Evolutionary conservation across 371 early-diverging fungal species (phyloP).

Genomic region (Apophysomyces trapeziformis): DNA sequence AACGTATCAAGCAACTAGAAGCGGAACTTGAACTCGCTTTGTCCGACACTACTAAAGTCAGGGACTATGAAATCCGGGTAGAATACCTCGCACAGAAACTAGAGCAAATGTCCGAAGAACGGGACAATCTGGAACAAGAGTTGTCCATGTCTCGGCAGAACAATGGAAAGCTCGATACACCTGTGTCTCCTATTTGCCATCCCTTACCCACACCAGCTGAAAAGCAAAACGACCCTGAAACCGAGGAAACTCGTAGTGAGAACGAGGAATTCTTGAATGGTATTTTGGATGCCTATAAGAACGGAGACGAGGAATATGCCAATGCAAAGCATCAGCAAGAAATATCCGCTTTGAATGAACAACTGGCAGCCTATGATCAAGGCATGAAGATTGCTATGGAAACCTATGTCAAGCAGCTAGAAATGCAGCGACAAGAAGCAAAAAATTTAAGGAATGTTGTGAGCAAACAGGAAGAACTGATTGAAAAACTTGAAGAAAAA

Average conservation of each 20-base stretch:
- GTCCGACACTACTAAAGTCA: constrained; percentile 44
- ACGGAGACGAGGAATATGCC: constrained; percentile 20
- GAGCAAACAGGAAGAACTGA: constrained; percentile 48
- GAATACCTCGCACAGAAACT: constrained; percentile 46
- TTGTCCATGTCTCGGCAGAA: constrained; percentile 22
- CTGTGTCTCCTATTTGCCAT: constrained; percentile 26
- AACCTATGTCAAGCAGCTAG: constrained; percentile 39
- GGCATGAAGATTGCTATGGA: constrained; percentile 41
- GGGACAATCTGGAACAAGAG: constrained; percentile 41
- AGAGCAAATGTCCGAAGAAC: constrained; percentile 47
- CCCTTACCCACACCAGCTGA: constrained; percentile 23
- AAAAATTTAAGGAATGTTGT: constrained; percentile 32
- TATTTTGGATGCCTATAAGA: constrained; percentile 41
- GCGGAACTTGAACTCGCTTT: constrained; percentile 32
- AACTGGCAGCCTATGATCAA: constrained; percentile 34
- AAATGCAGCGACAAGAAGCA: constrained; percentile 32
- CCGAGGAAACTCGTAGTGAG: constrained; percentile 17
- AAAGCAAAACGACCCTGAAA: constrained; percentile 19
- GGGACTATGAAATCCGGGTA: constrained; percentile 50
- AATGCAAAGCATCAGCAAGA: constrained; percentile 20
- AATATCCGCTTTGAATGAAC: constrained; percentile 26
- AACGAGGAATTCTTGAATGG: constrained; percentile 36
- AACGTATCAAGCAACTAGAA: constrained; percentile 31
- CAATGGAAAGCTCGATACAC: constrained; percentile 23
- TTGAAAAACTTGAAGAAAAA: constrained; percentile 38